Evolutionary conservation across 495 filamentous ascomycete species (phyloP).

Genomic region (Entonaema liquescens): DNA sequence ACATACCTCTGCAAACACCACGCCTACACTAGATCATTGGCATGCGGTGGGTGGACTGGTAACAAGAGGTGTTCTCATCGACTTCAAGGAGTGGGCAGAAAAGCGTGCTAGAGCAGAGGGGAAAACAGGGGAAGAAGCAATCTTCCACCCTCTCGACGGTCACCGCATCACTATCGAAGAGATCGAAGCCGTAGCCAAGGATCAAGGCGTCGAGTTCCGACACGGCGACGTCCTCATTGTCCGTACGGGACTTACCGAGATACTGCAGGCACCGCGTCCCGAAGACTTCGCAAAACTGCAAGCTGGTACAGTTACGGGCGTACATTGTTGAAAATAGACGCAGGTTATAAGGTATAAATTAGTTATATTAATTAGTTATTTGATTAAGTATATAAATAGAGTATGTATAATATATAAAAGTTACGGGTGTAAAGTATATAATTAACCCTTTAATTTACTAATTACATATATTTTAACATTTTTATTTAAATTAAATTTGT

Average conservation of each 20-base stretch:
- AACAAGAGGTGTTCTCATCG: conserved; percentile 66
- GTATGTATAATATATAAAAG: too few species aligned
- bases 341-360: too few species aligned
- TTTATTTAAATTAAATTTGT: too few species aligned
- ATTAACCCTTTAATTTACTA: too few species aligned
- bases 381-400: too few species aligned
- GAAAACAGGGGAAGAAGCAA: conserved; percentile 34
- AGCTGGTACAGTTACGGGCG: conserved; percentile 41
- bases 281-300: conserved; percentile 59
- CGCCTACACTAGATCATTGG: conserved; percentile 55
- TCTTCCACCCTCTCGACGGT: conserved; percentile 64
- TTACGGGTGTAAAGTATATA: too few species aligned
- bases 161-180: conserved; percentile 68
- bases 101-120: conserved; percentile 52
- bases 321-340: too few species aligned
- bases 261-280: conserved; percentile 56
- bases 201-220: conserved; percentile 65
- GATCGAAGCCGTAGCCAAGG: conserved; percentile 65
- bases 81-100: conserved; percentile 57
- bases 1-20: conserved; percentile 41
- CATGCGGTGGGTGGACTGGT: conserved; percentile 60
- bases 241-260: conserved; percentile 70
- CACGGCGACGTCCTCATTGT: conserved; percentile 72
- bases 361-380: too few species aligned
- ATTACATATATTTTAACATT: too few species aligned